phyloP scores from a whole-genome alignment of 305 asterid species.

The Fraxinus floribunda region DNA sequence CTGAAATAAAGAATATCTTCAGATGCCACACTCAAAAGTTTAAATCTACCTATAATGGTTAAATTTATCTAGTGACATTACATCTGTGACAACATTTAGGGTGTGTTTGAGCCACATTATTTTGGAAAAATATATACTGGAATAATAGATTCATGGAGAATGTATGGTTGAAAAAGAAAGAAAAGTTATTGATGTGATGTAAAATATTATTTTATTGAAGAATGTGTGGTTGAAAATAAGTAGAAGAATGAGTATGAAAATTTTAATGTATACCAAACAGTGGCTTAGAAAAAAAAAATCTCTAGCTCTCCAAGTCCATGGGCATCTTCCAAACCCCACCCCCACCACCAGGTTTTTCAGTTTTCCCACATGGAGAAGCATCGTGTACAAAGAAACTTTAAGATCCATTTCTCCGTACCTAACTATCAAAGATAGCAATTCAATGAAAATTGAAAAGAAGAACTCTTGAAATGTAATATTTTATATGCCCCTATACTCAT shows the following conservation, averaged over 20 bases:
- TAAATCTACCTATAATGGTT: background rate
- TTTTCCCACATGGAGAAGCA: slow-evolving; percentile 5
- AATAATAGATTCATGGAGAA: too few species aligned
- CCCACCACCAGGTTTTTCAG: background rate
- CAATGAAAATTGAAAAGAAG: background rate
- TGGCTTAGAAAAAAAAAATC: background rate
- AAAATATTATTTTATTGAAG: too few species aligned
- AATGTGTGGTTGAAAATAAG: too few species aligned
- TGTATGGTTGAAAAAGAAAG: too few species aligned
- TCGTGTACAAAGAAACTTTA: background rate
- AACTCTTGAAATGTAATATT: background rate
- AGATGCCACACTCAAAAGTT: background rate
- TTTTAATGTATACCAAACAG: too few species aligned
- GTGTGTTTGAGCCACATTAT: too few species aligned
- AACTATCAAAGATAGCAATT: slow-evolving; percentile 1
- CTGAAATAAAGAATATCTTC: background rate
- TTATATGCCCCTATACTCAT: slow-evolving; percentile 8
- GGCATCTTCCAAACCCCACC: background rate
- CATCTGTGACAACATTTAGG: background rate
- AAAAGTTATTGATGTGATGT: too few species aligned
- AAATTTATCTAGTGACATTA: background rate
- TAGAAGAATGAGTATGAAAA: too few species aligned
- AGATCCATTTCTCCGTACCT: slow-evolving; percentile 15
- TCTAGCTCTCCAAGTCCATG: background rate
- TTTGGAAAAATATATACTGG: too few species aligned